Evolutionary conservation across 768 basidiomycete genomes (phyloP).

Genomic region (Leucogyrophana mollusca): DNA sequence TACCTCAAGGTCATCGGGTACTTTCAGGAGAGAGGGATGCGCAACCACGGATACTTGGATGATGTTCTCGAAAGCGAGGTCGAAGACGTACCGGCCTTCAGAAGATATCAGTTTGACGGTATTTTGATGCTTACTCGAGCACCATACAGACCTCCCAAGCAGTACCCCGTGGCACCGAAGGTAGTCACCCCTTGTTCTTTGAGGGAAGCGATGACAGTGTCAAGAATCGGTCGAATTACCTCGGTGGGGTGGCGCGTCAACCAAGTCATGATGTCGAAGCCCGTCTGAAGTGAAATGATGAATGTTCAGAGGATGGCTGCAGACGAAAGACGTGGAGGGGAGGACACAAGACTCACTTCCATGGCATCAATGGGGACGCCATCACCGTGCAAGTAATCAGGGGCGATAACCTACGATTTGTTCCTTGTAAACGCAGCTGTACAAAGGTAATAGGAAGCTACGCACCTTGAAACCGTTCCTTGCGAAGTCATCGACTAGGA

Average conservation of each 20-base stretch:
- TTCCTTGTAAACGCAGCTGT: background rate
- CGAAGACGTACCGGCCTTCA: constrained; percentile 38
- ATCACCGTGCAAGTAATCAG: constrained; percentile 31
- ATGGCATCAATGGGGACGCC: constrained; percentile 14
- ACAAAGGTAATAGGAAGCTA: background rate
- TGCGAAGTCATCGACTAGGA: constrained; percentile 44
- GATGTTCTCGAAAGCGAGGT: constrained; percentile 42
- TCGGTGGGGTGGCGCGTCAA: constrained; percentile 29
- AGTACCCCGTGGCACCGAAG: constrained; percentile 67
- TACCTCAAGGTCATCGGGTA: constrained; percentile 39
- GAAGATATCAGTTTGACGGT: no score
- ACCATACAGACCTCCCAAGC: constrained; percentile 59
- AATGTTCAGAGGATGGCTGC: constrained; percentile 1
- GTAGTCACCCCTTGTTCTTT: constrained; percentile 56
- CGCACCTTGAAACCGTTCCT: constrained; percentile 37
- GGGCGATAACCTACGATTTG: constrained; percentile 12
- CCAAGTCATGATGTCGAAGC: constrained; percentile 33
- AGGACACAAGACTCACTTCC: constrained; percentile 4
- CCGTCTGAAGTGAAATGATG: background rate
- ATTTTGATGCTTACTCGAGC: no score
- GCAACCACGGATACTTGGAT: constrained; percentile 38
- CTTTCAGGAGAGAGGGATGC: constrained; percentile 45
- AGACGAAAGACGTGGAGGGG: background rate
- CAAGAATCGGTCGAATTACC: constrained; percentile 31
- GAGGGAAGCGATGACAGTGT: constrained; percentile 42